phyloP scores from a whole-genome alignment of 352 stramenopile species.

The Phytopythium cucurbitacearum region DNA sequence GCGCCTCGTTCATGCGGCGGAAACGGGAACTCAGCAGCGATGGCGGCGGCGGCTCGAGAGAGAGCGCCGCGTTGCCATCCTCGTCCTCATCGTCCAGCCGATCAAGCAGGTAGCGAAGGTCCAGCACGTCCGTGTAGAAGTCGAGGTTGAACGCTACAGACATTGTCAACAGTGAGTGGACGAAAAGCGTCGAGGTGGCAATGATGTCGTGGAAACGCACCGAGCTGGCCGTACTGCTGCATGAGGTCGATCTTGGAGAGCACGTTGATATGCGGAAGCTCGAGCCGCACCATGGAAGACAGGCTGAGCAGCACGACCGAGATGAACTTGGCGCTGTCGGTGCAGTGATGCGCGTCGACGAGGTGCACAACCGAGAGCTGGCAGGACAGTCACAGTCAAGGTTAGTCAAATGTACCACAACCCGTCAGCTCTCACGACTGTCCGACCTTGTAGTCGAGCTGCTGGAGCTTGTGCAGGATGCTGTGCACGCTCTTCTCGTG shows the following conservation, averaged over 20 bases:
- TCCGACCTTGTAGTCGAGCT: constrained; percentile 78
- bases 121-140: constrained; percentile 87
- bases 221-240: constrained; percentile 86
- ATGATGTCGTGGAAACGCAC: constrained; percentile 14
- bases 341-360: constrained; percentile 93
- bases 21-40: constrained; percentile 48
- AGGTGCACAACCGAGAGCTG: constrained; percentile 92
- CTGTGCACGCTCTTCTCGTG: constrained; percentile 96
- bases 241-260: constrained; percentile 99
- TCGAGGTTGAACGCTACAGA: constrained; percentile 80
- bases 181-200: not conserved
- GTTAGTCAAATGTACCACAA: constrained; percentile 1
- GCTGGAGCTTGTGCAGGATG: constrained; percentile 93
- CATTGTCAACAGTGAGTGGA: not conserved
- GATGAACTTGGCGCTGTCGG: constrained; percentile 97
- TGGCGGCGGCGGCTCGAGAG: constrained; percentile 21
- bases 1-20: constrained; percentile 76
- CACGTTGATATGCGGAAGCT: constrained; percentile 98
- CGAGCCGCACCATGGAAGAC: constrained; percentile 96
- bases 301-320: constrained; percentile 95
- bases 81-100: constrained; percentile 68
- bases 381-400: not conserved
- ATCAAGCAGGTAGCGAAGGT: constrained; percentile 78
- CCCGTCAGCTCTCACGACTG: not conserved
- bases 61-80: constrained; percentile 33